Conservation (phyloP, 768 basidiomycete genomes). For the Leucosporidium yakuticum region DNA sequence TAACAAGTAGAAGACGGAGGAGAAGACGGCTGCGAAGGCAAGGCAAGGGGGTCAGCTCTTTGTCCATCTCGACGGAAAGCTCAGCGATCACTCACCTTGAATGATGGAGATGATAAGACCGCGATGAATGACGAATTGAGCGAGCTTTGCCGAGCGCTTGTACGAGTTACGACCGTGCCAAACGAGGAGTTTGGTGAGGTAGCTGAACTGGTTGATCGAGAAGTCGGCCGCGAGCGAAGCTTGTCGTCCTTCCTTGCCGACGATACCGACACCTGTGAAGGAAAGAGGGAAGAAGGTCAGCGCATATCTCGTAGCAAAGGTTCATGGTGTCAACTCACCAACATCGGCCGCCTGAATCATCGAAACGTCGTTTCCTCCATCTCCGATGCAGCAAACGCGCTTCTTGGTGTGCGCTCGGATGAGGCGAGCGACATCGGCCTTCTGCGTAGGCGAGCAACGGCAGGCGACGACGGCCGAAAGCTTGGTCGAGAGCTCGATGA, state of each 20-base stretch:
- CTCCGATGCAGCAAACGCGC: constrained; percentile 96
- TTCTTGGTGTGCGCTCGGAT: constrained; percentile 87
- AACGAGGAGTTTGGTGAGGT: constrained; percentile 87
- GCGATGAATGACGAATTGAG: constrained; percentile 91
- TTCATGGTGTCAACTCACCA: constrained; percentile 55
- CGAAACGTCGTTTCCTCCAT: constrained; percentile 97
- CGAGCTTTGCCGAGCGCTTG: constrained; percentile 92
- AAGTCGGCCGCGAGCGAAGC: constrained; percentile 99
- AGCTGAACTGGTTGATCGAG: constrained; percentile 92
- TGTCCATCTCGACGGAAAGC: background rate
- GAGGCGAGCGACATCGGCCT: constrained; percentile 91
- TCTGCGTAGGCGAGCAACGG: constrained; percentile 96
- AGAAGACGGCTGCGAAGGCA: constrained; percentile 22
- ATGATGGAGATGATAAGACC: constrained; percentile 88
- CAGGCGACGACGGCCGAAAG: constrained; percentile 94
- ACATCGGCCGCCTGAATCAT: constrained; percentile 99
- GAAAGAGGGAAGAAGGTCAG: background rate
- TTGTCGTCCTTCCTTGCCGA: constrained; percentile 98
- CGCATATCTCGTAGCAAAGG: background rate
- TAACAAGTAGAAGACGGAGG: constrained; percentile 46
- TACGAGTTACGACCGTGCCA: constrained; percentile 99
- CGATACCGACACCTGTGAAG: constrained; percentile 79
- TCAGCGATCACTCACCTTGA: constrained; percentile 87
- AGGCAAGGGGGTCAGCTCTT: background rate
- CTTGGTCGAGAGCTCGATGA: constrained; percentile 92